Base-by-base conservation (phyloP, 345 rosid species). In the Populus alba region DNA sequence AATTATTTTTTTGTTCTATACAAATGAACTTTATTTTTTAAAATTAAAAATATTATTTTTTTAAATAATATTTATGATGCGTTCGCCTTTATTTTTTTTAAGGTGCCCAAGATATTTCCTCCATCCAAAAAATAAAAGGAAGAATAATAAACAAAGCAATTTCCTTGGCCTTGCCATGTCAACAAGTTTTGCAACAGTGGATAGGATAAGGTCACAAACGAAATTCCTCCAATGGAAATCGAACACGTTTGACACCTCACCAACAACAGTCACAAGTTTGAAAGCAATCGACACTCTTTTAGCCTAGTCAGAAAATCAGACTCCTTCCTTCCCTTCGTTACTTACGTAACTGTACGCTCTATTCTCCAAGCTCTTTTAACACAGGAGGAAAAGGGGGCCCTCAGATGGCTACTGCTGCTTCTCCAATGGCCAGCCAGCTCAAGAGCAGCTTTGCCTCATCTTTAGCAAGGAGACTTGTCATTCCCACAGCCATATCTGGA, bases 351-450 rank as follows among this genome's bases (percentile, higher is more conserved):
- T 63, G 55, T 11, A 41, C 17, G 10, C 37, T 8, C 7, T 17
- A 68, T 63, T 31, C 7, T 39, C 9, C 15, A 13, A 68, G 51
- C 8, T n/a, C 66, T 70, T 70, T 75, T 62, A 49, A 55, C 79
- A 73, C 57, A 66, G 67, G 62, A 5, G 18, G 20, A 53, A 37
- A 15, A 12, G 16, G 23, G 23, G 33, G 20, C 81, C 35, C 37
- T 11, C 31, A 38, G 73, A 88, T 87, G 91, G 89, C 94, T 71
- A 73, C 90, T 63, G 80, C 91, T 77, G 85, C 94, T 77, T 87
- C 95, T 88, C 92, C 99, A 75, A 91, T 96, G 97, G 98, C 94
- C 18, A 89, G 91, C 87, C 98, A 90, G 73, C 90, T 93, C 33
- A 91, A 84, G 84, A 88, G 90, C 87, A 87, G 89, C 88, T 93